Evolutionary conservation across 371 early-diverging fungal genomes (phyloP).

Genomic region (Furculomyces boomerangus): DNA sequence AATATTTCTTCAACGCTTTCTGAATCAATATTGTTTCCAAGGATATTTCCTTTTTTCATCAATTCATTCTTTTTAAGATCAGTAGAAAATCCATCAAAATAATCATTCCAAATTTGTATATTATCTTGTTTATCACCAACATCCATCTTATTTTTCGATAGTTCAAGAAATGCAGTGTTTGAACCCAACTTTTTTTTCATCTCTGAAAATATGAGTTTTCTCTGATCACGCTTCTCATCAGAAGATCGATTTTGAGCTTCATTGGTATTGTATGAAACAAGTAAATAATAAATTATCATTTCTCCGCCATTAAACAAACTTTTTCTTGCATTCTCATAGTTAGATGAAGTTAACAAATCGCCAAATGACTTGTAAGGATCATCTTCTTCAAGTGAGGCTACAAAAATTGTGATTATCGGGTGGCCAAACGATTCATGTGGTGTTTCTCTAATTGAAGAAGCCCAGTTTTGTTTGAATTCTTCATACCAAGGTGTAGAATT

Average conservation of each 20-base stretch:
- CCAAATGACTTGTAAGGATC: slow-evolving; percentile 56
- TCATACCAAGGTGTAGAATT: slow-evolving; percentile 75
- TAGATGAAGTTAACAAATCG: slow-evolving; percentile 32
- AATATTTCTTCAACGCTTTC: slow-evolving; percentile 17
- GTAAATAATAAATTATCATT: slow-evolving; percentile 45
- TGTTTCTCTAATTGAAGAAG: slow-evolving; percentile 41
- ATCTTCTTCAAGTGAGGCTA: slow-evolving; percentile 50
- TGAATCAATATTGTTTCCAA: slow-evolving; percentile 14
- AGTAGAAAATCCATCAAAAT: slow-evolving; percentile 10
- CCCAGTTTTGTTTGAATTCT: slow-evolving; percentile 45
- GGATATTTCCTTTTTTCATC: background rate
- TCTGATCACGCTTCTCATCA: slow-evolving; percentile 16
- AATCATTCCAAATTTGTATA: slow-evolving; percentile 2
- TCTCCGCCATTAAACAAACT: slow-evolving; percentile 42
- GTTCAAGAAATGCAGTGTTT: slow-evolving; percentile 7
- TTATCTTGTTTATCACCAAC: background rate
- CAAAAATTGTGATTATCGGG: slow-evolving; percentile 72
- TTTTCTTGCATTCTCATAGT: slow-evolving; percentile 36
- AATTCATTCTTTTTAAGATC: slow-evolving; percentile 3
- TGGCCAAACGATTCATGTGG: slow-evolving; percentile 90
- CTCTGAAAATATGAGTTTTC: slow-evolving; percentile 12
- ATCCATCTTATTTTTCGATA: slow-evolving; percentile 4
- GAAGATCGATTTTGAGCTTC: slow-evolving; percentile 7
- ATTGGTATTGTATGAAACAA: slow-evolving; percentile 46
- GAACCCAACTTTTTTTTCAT: slow-evolving; percentile 9